Conservation (phyloP, 805 yeast genomes). For the Suhomyces xylopsoci region DNA sequence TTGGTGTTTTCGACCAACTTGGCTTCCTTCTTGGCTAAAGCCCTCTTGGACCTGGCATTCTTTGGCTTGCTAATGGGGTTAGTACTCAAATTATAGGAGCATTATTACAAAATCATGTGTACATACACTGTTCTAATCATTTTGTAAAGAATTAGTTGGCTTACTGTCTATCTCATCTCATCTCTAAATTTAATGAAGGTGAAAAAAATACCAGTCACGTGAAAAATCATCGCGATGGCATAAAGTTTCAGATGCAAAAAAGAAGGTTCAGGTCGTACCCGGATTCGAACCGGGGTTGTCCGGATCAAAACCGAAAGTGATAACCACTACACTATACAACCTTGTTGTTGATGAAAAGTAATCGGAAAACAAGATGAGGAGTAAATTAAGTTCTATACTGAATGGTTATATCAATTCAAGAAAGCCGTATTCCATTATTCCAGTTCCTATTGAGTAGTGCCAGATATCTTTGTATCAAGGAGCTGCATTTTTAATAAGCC, state of each 20-base stretch:
- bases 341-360: conserved; percentile 4
- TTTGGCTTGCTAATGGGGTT: conserved; percentile 63
- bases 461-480: background rate
- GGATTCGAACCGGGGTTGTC: conserved; percentile 83
- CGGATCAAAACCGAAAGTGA: conserved; percentile 82
- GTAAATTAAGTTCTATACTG: too few relatives aligned
- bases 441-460: background rate
- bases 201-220: conserved; percentile 3
- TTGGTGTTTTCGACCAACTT: conserved; percentile 87
- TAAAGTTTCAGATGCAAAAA: background rate
- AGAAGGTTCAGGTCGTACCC: conserved; percentile 70
- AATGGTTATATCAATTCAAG: too few relatives aligned
- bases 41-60: conserved; percentile 94
- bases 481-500: background rate
- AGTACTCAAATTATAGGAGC: conserved; percentile 9
- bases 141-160: conserved; percentile 1
- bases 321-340: conserved; percentile 75
- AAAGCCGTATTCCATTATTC: too few relatives aligned
- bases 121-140: conserved; percentile 42
- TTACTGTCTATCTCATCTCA: conserved; percentile 3
- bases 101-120: background rate
- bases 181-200: background rate
- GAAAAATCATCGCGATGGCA: background rate
- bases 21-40: conserved; percentile 82
- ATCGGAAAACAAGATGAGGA: background rate